Evolutionary conservation across 2,329 filamentous ascomycete species (phyloP).

Genomic region (Didymella keratinophila): DNA sequence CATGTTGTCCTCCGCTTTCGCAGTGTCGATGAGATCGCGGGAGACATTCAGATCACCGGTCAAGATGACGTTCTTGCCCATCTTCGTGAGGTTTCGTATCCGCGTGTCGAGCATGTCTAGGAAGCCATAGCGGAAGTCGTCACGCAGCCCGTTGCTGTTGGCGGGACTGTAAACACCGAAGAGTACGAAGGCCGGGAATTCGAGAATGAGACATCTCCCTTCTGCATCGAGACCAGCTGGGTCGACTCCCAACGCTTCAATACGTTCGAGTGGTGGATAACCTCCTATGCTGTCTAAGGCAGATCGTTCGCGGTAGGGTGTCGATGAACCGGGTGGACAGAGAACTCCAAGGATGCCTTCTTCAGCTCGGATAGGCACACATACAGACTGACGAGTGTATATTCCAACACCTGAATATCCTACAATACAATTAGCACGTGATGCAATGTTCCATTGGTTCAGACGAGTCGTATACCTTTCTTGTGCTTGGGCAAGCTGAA

Average conservation of each 20-base stretch:
- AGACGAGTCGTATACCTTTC: constrained; percentile 69
- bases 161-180: constrained; percentile 93
- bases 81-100: constrained; percentile 79
- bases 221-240: constrained; percentile 82
- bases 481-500: constrained; percentile 94
- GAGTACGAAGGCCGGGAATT: constrained; percentile 94
- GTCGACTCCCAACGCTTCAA: constrained; percentile 68
- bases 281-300: constrained; percentile 82
- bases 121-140: constrained; percentile 83
- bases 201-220: constrained; percentile 87
- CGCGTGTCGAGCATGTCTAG: constrained; percentile 81
- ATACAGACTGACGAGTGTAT: constrained; percentile 87
- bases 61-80: constrained; percentile 85
- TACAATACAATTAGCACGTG: constrained; percentile 49
- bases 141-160: constrained; percentile 81
- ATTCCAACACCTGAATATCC: constrained; percentile 96
- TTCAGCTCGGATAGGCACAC: constrained; percentile 86
- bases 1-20: constrained; percentile 74
- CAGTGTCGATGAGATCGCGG: constrained; percentile 74
- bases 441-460: constrained; percentile 4
- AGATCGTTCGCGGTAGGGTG: constrained; percentile 77
- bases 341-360: constrained; percentile 90
- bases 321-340: constrained; percentile 73
- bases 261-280: constrained; percentile 76
- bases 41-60: constrained; percentile 90